Base-by-base conservation (phyloP, 805 yeast species). In the Kodamaea kaohsiungensis region DNA sequence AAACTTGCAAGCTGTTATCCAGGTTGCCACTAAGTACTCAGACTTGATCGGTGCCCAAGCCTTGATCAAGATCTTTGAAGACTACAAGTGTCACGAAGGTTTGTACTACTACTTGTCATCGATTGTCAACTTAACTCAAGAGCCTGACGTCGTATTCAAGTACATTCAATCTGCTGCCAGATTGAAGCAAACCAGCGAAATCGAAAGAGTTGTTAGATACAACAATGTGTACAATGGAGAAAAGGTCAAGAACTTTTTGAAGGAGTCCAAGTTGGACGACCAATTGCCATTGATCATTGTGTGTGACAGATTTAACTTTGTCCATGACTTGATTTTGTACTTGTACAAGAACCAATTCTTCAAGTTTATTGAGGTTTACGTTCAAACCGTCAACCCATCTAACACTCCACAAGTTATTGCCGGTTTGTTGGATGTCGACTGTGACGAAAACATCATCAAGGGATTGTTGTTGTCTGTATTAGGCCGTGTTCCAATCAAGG, bases 351-450 rank as follows among this genome's bases (percentile, higher is more conserved):
- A 92, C 75, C 92, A 93, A 72, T 93, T 86, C 75, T 89, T 91
- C 84, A 91, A 95, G 73, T 95, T 93, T 65, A 95, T 95, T 72
- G 98, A 95, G 77, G 96, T 95, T 48, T 95, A 93, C 66, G 99
- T 95, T 53, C 98, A 95, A 77, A 96, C 91, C 69, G 98, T 95
- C 51, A 95, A 95, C 75, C 97, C 99, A 52, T 79, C 96, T 7
- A 90, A 89, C 70, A 90, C 99, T 15, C 96, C 99, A 6, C 96
- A 92, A 72, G 99, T 95, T 59, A 83, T 95, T 65, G 99, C 97
- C 57, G 98, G 96, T 46, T 80, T 95, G 66, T 79, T 95, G 61
- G 99, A 95, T 70, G 98, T 95, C 62, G 99, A 95, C 72, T 92
- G 98, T 75, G 98, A 95, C 62, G 99, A 95, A 72, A 72, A 75